These are phyloP conservation scores for Fragaria iinumae DNA, from an alignment of 306 rosid genomes.

Conservation along the genomic window DNA sequence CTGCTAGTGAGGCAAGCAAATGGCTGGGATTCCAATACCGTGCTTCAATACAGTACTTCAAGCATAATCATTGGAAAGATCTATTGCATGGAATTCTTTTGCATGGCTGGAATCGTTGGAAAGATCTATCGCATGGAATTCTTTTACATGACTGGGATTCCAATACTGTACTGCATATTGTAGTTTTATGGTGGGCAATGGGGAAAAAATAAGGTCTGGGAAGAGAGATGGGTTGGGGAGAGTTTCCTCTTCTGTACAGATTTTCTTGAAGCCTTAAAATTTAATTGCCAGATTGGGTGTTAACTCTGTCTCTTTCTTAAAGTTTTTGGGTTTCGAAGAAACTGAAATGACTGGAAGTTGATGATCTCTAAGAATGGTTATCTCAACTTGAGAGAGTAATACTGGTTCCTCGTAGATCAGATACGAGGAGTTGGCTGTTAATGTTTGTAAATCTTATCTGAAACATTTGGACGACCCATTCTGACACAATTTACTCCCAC, in stretches of 20 bases:
- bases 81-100: neutral
- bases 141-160: too few relatives aligned
- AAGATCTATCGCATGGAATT: neutral
- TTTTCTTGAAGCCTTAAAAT: neutral
- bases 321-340: neutral
- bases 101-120: neutral
- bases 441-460: neutral
- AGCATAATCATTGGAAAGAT: neutral
- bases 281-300: neutral
- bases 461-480: neutral
- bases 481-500: neutral
- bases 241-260: neutral
- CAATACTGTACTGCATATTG: neutral
- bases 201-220: neutral
- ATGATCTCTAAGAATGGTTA: neutral
- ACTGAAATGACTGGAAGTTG: neutral
- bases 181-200: neutral
- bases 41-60: neutral
- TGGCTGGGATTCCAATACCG: neutral
- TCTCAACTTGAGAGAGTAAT: neutral
- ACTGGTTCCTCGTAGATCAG: neutral
- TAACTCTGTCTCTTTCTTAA: neutral
- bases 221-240: neutral
- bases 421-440: neutral
- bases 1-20: neutral